Base-by-base conservation (phyloP, 2,329 filamentous ascomycete genomes). In the Penicillium brasilianum region DNA sequence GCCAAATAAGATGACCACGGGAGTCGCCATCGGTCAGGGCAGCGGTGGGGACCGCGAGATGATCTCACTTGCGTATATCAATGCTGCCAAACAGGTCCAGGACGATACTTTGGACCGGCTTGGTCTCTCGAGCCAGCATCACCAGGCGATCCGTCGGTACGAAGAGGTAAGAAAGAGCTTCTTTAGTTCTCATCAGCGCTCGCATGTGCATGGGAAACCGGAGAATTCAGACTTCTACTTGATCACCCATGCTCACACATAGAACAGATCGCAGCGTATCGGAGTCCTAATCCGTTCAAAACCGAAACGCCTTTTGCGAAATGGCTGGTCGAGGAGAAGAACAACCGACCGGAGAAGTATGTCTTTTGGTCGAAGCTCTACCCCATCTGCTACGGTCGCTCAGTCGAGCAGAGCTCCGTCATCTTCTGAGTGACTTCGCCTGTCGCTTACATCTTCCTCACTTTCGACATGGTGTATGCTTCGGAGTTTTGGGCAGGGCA, bases 281-380 rank as follows among this genome's bases (percentile, higher is more conserved):
- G 74, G 49, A 77, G 74, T 37, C 54, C 61, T 13, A 69, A 70
- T 52, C 69, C 74, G 1, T 70, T 65, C 51, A 66, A 64, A 22
- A 73, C 73, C 1, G 74, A 75, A 44, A 59, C 56, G 34, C 49
- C 61, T 16, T 77, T 77, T 59, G 74, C 74, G 49, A 64, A 65
- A 20, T 76, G 74, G 73, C 61, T 77, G 32, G 59, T 74, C 13
- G 63, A 68, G 0, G 64, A 71, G 50, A 70, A 64, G 58, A 65
- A 70, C 22, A 61, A 50, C 13, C 66, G 66, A 41, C 66, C 67
- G 7, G 61, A 60, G 6, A 58, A 71, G 59, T 75, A 68, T 57
- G 58, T 25, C 6, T 76, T 76, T 57, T 76, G 74, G 74, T 69
- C 63, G 6, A 65, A 60, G 53, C 59, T 77, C 51, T 77, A 74